A percentile compares a stretch with the other conserved stretches of the same genome.
These are phyloP conservation scores for Xylaria flabelliformis DNA, from an alignment of 495 filamentous ascomycete species.

Conservation along the genomic window DNA sequence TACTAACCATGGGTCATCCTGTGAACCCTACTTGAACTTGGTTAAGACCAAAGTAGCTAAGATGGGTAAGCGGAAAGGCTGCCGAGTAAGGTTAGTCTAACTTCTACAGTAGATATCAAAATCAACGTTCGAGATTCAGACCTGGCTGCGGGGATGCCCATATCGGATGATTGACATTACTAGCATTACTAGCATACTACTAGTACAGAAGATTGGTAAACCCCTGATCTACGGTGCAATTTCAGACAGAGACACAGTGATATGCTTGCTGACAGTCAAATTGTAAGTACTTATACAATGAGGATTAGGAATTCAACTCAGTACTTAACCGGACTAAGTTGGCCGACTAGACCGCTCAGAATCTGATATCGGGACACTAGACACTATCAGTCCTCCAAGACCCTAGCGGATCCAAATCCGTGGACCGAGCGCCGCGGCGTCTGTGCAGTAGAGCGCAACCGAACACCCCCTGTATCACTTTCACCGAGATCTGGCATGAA, in stretches of 20 bases:
- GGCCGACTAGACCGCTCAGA: not conserved
- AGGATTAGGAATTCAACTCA: not conserved
- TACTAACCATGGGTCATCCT: too few species aligned
- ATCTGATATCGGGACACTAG: not conserved
- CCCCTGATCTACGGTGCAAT: not conserved
- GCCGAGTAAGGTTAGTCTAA: too few species aligned
- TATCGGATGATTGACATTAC: conserved; percentile 1
- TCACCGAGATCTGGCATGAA: not conserved
- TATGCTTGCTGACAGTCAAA: not conserved
- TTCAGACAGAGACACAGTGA: not conserved
- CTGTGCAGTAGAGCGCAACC: not conserved
- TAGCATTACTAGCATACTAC: not conserved
- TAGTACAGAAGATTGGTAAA: not conserved
- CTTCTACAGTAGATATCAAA: too few species aligned
- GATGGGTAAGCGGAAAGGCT: too few species aligned
- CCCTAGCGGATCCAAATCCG: conserved; percentile 11
- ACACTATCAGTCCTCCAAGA: not conserved
- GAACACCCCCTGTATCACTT: not conserved
- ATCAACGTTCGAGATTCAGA: too few species aligned
- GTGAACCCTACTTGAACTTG: too few species aligned
- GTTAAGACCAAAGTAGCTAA: too few species aligned
- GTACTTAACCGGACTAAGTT: not conserved
- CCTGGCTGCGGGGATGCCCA: not conserved
- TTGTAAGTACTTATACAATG: not conserved
- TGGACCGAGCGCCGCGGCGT: not conserved